A percentile compares a stretch with the other conserved stretches of the same genome.
Conservation (phyloP, 768 basidiomycete genomes). For the Phaeolepiota aurea region DNA sequence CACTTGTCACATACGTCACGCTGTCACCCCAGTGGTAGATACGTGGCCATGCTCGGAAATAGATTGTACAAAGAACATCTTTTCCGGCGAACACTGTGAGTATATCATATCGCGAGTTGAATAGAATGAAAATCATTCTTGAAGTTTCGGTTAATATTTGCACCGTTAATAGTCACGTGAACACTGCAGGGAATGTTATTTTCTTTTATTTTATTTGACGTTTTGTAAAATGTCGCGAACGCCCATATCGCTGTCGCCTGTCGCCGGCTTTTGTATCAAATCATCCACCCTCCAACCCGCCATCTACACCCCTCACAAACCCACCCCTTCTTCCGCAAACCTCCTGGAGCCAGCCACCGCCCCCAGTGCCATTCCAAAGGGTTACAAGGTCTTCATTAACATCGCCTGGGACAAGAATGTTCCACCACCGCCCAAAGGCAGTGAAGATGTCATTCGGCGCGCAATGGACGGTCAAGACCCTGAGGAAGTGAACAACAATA, state of each 20-base stretch:
- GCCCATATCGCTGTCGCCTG: slow-evolving; percentile 40
- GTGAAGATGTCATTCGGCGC: slow-evolving; percentile 46
- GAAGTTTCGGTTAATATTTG: no score
- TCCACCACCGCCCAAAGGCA: slow-evolving; percentile 58
- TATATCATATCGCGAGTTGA: no score
- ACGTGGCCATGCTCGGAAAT: no score
- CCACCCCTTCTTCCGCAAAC: slow-evolving; percentile 8
- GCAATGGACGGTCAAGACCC: slow-evolving; percentile 46
- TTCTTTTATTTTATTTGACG: background rate
- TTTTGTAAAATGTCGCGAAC: slow-evolving; percentile 12
- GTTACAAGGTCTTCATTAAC: slow-evolving; percentile 67
- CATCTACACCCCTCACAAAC: slow-evolving; percentile 18
- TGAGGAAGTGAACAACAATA: slow-evolving; percentile 26
- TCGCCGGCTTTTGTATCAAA: slow-evolving; percentile 68
- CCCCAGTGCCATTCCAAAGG: slow-evolving; percentile 30
- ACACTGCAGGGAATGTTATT: no score
- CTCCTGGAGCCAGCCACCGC: slow-evolving; percentile 17
- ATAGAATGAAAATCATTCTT: no score
- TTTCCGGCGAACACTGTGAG: no score
- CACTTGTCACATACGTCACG: slow-evolving; percentile 1
- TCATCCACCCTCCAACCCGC: slow-evolving; percentile 35
- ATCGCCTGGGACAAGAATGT: slow-evolving; percentile 63
- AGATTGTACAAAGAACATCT: no score
- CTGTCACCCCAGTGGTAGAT: background rate
- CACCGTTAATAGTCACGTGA: no score